These are phyloP conservation scores for Hypoxylon trugodes DNA, from an alignment of 495 filamentous ascomycete species.

Conservation along the genomic window DNA sequence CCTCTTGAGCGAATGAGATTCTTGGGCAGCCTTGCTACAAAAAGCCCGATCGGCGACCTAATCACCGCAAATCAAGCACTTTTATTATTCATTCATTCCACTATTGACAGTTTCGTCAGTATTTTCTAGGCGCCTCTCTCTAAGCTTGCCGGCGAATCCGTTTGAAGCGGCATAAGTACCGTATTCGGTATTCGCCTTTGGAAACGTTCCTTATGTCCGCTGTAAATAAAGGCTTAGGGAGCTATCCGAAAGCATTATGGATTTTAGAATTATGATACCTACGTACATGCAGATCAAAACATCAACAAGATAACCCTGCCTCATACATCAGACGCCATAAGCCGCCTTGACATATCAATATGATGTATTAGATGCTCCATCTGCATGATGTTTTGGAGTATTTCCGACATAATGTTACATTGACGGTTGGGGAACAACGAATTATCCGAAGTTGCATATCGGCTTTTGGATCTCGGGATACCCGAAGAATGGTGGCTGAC, in stretches of 20 bases:
- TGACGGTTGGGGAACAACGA: constrained; percentile 15
- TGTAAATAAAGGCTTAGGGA: neutral
- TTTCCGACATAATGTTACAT: neutral
- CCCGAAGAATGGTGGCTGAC: constrained; percentile 38
- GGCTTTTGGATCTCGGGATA: constrained; percentile 22
- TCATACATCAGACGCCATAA: constrained; percentile 8
- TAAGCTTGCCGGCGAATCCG: constrained; percentile 30
- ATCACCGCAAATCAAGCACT: constrained; percentile 20
- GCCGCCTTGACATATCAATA: neutral
- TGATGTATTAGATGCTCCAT: neutral
- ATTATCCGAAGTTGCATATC: constrained; percentile 12
- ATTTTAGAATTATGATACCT: constrained; percentile 1
- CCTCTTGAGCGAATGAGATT: constrained; percentile 28
- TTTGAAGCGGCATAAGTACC: constrained; percentile 6
- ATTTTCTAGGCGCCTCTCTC: neutral
- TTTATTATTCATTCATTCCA: constrained; percentile 13
- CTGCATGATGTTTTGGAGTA: neutral
- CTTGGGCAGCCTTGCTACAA: constrained; percentile 27
- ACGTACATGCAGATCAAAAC: too few species aligned
- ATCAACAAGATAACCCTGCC: constrained; percentile 1
- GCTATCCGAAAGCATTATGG: neutral
- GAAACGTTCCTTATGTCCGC: constrained; percentile 7
- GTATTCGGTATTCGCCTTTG: neutral
- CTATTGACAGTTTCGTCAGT: neutral
- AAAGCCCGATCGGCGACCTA: constrained; percentile 41